Evolutionary conservation across 83 land plant genomes (phyloP).

Genomic region (Diphasiastrum complanatum): DNA sequence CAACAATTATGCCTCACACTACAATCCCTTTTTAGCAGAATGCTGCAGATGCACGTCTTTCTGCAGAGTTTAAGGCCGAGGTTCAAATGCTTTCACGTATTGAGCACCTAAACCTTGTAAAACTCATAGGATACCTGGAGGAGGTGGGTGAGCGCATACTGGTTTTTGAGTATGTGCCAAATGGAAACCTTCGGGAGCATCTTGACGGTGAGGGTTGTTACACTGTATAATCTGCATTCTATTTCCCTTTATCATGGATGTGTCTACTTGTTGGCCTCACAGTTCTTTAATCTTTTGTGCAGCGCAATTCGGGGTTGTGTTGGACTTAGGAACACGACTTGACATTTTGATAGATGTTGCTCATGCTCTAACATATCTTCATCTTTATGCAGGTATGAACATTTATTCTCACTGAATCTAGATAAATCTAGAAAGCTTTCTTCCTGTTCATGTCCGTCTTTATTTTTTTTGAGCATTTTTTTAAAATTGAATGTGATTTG

Average conservation of each 20-base stretch:
- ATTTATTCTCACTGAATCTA: not conserved
- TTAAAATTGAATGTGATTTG: no score
- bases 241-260: not conserved
- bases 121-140: constrained; percentile 33
- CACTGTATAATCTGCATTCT: not conserved
- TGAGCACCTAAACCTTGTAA: constrained; percentile 39
- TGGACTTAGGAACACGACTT: constrained; percentile 22
- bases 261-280: not conserved
- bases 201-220: constrained; percentile 24
- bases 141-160: constrained; percentile 30
- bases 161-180: constrained; percentile 33
- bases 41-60: constrained; percentile 20
- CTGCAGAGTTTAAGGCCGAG: constrained; percentile 31
- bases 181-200: constrained; percentile 38
- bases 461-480: not conserved
- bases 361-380: constrained; percentile 29
- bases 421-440: not conserved
- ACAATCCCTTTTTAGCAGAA: no score
- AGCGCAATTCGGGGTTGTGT: constrained; percentile 8
- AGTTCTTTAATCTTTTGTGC: not conserved
- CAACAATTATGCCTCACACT: no score
- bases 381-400: constrained; percentile 23
- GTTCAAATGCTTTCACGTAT: constrained; percentile 31
- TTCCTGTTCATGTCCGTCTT: not conserved
- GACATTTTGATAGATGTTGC: constrained; percentile 31